phyloP scores from a whole-genome alignment of 352 stramenopile species.

The Blastocystis sp. region DNA sequence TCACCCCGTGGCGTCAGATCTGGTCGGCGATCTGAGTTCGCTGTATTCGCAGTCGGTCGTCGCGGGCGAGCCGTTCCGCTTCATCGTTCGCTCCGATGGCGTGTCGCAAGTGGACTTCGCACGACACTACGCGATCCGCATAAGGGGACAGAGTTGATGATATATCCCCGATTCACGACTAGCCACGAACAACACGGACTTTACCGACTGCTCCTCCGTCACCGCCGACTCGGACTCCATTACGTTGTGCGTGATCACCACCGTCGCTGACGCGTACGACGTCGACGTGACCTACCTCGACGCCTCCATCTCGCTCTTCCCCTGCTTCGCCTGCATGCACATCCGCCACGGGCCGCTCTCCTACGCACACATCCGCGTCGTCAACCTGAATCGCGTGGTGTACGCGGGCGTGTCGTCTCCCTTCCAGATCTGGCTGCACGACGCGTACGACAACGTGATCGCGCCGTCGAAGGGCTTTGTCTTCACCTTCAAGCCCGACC shows the following conservation, averaged over 20 bases:
- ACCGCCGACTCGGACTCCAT: not conserved
- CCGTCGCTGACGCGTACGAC: constrained; percentile 19
- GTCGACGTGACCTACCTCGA: not conserved
- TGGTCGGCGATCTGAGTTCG: not conserved
- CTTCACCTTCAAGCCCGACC: constrained; percentile 8
- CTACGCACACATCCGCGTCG: not conserved
- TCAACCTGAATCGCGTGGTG: not conserved
- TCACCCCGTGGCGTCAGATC: not conserved
- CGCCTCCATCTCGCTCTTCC: not conserved
- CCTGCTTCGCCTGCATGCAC: constrained; percentile 32
- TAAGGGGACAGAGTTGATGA: constrained; percentile 2
- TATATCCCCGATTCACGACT: not conserved
- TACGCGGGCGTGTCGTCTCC: not conserved
- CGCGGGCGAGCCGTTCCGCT: not conserved
- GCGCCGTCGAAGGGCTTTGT: not conserved
- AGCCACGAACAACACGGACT: constrained; percentile 11
- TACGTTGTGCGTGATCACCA: not conserved
- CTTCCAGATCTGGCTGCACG: constrained; percentile 10
- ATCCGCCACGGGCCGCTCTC: not conserved
- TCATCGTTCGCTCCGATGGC: not conserved
- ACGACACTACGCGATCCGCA: not conserved
- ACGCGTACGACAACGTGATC: constrained; percentile 27
- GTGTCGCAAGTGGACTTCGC: not conserved
- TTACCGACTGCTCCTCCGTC: not conserved
- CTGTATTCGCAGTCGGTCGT: not conserved